Evolutionary conservation across 1,284 basidiomycete genomes (phyloP).

Genomic region (Earliella scabrosa): DNA sequence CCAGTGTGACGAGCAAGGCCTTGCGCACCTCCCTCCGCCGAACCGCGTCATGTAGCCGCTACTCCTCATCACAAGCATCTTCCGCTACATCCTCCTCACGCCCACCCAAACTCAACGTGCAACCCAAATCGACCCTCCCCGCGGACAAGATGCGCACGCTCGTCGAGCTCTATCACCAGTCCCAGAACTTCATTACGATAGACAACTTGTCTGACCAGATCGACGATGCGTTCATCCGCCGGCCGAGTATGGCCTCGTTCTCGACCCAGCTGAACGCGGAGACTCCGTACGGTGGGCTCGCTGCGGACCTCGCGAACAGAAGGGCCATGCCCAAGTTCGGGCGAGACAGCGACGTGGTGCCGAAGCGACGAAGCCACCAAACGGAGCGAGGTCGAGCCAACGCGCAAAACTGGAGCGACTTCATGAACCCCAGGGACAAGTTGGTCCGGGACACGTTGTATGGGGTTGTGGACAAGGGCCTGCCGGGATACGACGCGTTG

Average conservation of each 20-base stretch:
- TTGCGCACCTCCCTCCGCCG: conserved; percentile 23
- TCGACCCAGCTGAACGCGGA: too few relatives aligned
- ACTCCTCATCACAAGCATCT: conserved; percentile 16
- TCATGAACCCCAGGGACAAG: conserved; percentile 41
- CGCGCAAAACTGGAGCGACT: conserved; percentile 19
- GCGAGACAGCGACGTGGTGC: background rate
- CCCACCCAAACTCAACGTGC: conserved; percentile 22
- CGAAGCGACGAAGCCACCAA: background rate
- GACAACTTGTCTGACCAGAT: conserved; percentile 67
- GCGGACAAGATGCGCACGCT: conserved; percentile 72
- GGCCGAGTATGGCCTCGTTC: background rate
- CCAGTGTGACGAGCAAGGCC: conserved; percentile 11
- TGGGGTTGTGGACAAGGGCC: conserved; percentile 49
- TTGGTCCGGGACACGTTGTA: conserved; percentile 62
- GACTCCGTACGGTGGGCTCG: conserved; percentile 10
- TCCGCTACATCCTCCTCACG: conserved; percentile 7
- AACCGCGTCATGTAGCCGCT: conserved; percentile 15
- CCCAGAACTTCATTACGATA: conserved; percentile 66
- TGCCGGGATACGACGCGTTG: conserved; percentile 60
- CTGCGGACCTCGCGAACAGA: conserved; percentile 26
- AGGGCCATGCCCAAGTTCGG: conserved; percentile 45
- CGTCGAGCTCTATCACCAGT: conserved; percentile 73
- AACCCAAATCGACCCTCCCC: conserved; percentile 42
- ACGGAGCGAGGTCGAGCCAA: conserved; percentile 4
- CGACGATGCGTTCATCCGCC: conserved; percentile 56